Percentiles rank a stretch among this genome's conserved stretches.
phyloP scores from a whole-genome alignment of 495 filamentous ascomycete genomes.

The Aspergillus taichungensis region DNA sequence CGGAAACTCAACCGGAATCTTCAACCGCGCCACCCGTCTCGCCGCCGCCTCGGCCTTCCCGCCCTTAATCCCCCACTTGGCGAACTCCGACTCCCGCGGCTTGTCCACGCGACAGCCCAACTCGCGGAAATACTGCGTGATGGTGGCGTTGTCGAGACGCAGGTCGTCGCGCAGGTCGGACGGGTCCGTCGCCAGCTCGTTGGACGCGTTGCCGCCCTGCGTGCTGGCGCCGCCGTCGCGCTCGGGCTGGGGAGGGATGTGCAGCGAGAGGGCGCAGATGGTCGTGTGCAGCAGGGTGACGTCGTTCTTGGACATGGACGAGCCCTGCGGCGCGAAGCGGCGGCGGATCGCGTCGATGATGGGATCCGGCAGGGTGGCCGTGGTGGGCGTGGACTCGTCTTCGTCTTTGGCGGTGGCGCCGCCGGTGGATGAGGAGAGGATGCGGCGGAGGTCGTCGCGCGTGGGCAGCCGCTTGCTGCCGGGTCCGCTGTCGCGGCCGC shows the following conservation, averaged over 20 bases:
- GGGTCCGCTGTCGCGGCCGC: slow-evolving; percentile 17
- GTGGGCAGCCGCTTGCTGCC: slow-evolving; percentile 33
- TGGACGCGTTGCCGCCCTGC: slow-evolving; percentile 48
- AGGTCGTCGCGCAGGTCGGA: slow-evolving; percentile 71
- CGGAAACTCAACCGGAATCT: slow-evolving; percentile 76
- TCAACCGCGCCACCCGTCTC: slow-evolving; percentile 59
- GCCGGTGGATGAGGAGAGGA: slow-evolving; percentile 30
- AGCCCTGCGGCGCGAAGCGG: slow-evolving; percentile 54
- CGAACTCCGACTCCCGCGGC: slow-evolving; percentile 35
- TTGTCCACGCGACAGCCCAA: slow-evolving; percentile 56
- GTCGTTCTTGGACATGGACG: slow-evolving; percentile 52
- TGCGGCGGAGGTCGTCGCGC: slow-evolving; percentile 31
- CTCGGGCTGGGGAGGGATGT: slow-evolving; percentile 33
- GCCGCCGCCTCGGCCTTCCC: slow-evolving; percentile 52
- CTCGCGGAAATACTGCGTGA: slow-evolving; percentile 62
- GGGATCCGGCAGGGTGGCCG: slow-evolving; percentile 40
- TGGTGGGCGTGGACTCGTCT: slow-evolving; percentile 1
- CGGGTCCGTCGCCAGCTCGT: slow-evolving; percentile 71
- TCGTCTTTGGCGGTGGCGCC: slow-evolving; percentile 3
- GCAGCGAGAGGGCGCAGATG: slow-evolving; percentile 55
- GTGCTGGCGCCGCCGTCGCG: slow-evolving; percentile 37
- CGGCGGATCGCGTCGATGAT: slow-evolving; percentile 60
- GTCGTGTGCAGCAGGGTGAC: slow-evolving; percentile 58
- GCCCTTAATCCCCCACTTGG: slow-evolving; percentile 37
- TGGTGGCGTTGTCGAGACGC: slow-evolving; percentile 55